Percentiles rank a stretch among this genome's conserved stretches.
Evolutionary conservation across 2,329 filamentous ascomycete species (phyloP).

Genomic region (Bipolaris victoriae): DNA sequence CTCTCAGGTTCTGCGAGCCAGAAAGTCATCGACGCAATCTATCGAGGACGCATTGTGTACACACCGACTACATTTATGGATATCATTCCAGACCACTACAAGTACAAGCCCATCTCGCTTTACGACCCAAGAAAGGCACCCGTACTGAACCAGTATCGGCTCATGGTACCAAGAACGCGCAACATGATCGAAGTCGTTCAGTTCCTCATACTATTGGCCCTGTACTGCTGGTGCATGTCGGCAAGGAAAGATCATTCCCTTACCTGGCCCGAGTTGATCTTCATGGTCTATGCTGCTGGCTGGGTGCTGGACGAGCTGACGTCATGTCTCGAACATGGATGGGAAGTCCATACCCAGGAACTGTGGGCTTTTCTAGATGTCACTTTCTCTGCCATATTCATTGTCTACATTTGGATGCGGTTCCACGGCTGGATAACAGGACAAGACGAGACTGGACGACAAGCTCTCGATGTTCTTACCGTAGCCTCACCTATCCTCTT

Average conservation of each 20-base stretch:
- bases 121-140: slow-evolving; percentile 79
- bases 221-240: slow-evolving; percentile 77
- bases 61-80: slow-evolving; percentile 82
- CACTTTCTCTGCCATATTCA: slow-evolving; percentile 74
- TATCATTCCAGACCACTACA: slow-evolving; percentile 85
- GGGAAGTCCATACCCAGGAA: slow-evolving; percentile 86
- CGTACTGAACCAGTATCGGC: slow-evolving; percentile 81
- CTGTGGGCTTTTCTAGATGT: slow-evolving; percentile 88
- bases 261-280: slow-evolving; percentile 67
- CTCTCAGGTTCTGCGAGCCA: slow-evolving; percentile 79
- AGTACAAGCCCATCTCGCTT: slow-evolving; percentile 78
- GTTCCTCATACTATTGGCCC: slow-evolving; percentile 69
- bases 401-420: slow-evolving; percentile 70
- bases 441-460: slow-evolving; percentile 60
- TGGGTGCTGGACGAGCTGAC: slow-evolving; percentile 82
- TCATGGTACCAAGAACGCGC: slow-evolving; percentile 79
- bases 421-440: slow-evolving; percentile 66
- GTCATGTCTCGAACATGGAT: slow-evolving; percentile 75
- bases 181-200: slow-evolving; percentile 77
- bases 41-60: slow-evolving; percentile 79
- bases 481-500: slow-evolving; percentile 79
- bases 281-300: slow-evolving; percentile 75
- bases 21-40: slow-evolving; percentile 82
- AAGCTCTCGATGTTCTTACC: slow-evolving; percentile 78
- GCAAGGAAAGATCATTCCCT: slow-evolving; percentile 65